Evolutionary conservation across 768 basidiomycete genomes (phyloP), one percentile per base, ranked within the genome.

Genomic region (Heimioporus sp.): DNA sequence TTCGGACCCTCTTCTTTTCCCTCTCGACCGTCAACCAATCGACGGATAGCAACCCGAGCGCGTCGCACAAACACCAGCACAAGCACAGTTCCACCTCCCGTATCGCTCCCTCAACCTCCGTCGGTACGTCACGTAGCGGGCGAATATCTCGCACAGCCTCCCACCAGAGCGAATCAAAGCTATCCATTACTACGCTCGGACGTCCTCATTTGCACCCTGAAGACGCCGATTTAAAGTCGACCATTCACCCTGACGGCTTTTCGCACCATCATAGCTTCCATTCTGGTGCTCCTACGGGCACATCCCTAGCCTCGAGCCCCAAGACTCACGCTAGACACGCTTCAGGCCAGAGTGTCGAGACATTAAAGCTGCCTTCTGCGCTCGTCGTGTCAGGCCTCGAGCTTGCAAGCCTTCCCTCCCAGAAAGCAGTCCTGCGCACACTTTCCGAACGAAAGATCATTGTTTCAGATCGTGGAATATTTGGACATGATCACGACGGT

Each of bases 341-440:
- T 13, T 65, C 61, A 17, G 54, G 54, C 35, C 55, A 58, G 43
- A 51, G 58, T 16, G 35, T 55, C 6, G 66, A 58, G 16, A 55
- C 51, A 20, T 54, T 70, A 19, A 75, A 51, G 59, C 74, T 70
- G 0, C 86, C 89, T 2, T 72, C 75, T 44, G 87, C 80, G 3
- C 68, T 91, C 3, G 85, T 90, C 4, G 64, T 89, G 8, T 80
- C 86, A 3, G 86, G 86, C 0, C 75, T 92, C n/a, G 88, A 91
- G 61, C 68, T 83, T 60, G 76, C 82, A 2, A 73, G 68, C 43
- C 51, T 76, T 13, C 62, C 76, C 1, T 79, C 79, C 7, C 90
- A 91, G 59, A 72, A 82, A 32, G 75, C 83, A 2, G 67, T 91
- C 28, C 65, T 79, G 3, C 70, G 70, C 35, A 80, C 80, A 1